These are phyloP conservation scores for Quercus gilva DNA, from an alignment of 306 rosid species.

Conservation along the genomic window DNA sequence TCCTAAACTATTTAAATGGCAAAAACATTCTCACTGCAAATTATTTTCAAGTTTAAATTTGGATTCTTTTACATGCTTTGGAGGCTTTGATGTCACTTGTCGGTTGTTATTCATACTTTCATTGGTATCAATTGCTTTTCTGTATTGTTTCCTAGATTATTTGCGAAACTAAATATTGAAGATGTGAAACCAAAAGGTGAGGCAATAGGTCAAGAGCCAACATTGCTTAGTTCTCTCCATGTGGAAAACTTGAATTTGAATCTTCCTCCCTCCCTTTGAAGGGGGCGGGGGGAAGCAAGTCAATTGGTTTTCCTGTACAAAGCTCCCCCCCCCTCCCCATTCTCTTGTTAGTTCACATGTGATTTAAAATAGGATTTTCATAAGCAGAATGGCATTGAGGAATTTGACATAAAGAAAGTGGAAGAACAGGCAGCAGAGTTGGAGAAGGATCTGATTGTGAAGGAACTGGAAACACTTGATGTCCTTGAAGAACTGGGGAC, in stretches of 20 bases:
- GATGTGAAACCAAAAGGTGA: too few species aligned
- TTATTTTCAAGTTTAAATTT: background rate
- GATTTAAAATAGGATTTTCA: slow-evolving; percentile 27
- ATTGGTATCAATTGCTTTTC: background rate
- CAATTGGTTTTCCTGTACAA: too few species aligned
- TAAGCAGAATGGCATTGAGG: slow-evolving; percentile 59
- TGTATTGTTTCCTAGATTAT: background rate
- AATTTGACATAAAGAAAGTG: slow-evolving; percentile 80
- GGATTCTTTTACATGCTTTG: too few species aligned
- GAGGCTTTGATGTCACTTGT: background rate
- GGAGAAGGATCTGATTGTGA: slow-evolving; percentile 94
- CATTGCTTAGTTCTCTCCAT: background rate
- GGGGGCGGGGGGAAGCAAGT: too few species aligned
- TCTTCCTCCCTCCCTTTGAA: background rate
- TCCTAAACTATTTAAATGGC: background rate
- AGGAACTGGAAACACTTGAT: slow-evolving; percentile 94
- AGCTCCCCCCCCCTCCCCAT: background rate
- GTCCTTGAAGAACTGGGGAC: slow-evolving; percentile 90
- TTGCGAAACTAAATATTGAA: background rate
- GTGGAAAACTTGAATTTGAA: background rate
- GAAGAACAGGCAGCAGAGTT: slow-evolving; percentile 89
- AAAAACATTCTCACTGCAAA: background rate
- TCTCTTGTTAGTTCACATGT: slow-evolving; percentile 19
- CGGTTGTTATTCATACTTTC: background rate
- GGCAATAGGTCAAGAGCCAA: too few species aligned